Evolutionary conservation across 1,284 basidiomycete species (phyloP).

Genomic region (Melanopsichium pennsylvanicum): DNA sequence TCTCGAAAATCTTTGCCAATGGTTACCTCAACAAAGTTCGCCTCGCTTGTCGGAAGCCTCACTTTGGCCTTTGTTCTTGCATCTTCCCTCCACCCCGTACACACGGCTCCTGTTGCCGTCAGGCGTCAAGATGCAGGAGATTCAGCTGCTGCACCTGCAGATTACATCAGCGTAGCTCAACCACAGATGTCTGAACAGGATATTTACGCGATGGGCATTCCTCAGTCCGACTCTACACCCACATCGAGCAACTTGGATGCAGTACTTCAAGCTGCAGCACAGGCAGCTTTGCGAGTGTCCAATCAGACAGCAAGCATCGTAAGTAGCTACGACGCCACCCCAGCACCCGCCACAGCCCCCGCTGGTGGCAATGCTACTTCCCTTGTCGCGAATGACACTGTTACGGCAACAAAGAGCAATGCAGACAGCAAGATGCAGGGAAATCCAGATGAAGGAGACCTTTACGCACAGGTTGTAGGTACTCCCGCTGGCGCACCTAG

Average conservation of each 20-base stretch:
- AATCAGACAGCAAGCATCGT: conserved; percentile 9
- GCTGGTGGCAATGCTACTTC: conserved; percentile 8
- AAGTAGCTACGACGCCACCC: conserved; percentile 26
- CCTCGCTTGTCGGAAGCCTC: conserved; percentile 26
- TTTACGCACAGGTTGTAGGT: conserved; percentile 15
- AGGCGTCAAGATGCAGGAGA: conserved; percentile 13
- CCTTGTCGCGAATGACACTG: no score
- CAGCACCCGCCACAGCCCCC: not conserved
- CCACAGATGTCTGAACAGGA: conserved; percentile 33
- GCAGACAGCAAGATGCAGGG: conserved; percentile 9
- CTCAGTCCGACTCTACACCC: not conserved
- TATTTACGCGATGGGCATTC: conserved; percentile 36
- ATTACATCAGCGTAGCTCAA: conserved; percentile 32
- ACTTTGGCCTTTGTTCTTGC: conserved; percentile 33
- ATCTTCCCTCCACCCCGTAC: conserved; percentile 21
- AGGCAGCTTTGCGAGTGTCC: conserved; percentile 2
- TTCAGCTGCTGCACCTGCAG: conserved; percentile 14
- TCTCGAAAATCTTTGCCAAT: conserved; percentile 1
- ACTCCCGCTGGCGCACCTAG: conserved; percentile 3
- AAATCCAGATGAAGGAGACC: conserved; percentile 11
- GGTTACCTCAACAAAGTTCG: conserved; percentile 30
- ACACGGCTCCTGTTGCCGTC: conserved; percentile 20
- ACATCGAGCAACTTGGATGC: no score
- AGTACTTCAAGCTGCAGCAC: conserved; percentile 12
- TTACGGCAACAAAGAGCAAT: no score